Percentiles rank a stretch among this genome's conserved stretches.
These are phyloP conservation scores for Punica granatum DNA, from an alignment of 345 rosid species.

Conservation along the genomic window DNA sequence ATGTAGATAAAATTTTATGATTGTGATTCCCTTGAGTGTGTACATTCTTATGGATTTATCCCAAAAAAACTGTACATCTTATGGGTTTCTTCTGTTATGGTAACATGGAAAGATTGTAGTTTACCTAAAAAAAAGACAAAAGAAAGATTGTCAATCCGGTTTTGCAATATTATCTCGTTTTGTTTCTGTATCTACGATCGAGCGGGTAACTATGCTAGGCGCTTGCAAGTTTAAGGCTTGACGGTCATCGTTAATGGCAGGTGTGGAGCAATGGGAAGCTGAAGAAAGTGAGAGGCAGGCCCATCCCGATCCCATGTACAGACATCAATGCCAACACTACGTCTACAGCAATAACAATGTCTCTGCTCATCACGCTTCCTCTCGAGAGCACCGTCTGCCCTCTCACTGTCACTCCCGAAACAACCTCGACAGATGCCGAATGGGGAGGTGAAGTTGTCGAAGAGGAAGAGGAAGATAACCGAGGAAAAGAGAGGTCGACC, in stretches of 20 bases:
- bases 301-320: conserved; percentile 26
- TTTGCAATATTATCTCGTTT: too few species aligned
- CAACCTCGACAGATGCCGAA: not conserved
- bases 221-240: too few species aligned
- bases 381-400: conserved; percentile 42
- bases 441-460: conserved; percentile 8
- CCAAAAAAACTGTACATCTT: too few species aligned
- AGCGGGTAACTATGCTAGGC: too few species aligned
- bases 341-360: conserved; percentile 28
- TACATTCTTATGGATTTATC: too few species aligned
- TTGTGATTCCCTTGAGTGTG: too few species aligned
- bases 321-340: conserved; percentile 12
- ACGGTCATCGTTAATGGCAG: conserved; percentile 29
- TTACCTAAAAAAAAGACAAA: too few species aligned
- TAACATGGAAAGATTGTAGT: too few species aligned
- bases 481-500: not conserved
- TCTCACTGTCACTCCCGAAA: conserved; percentile 16
- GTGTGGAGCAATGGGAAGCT: conserved; percentile 80
- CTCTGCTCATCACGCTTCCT: conserved; percentile 56
- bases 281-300: conserved; percentile 64
- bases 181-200: too few species aligned
- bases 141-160: too few species aligned
- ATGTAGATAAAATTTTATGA: too few species aligned
- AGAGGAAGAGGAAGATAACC: conserved; percentile 17
- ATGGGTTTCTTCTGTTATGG: too few species aligned